A percentile compares a stretch with the other conserved stretches of the same genome.
phyloP scores from a whole-genome alignment of 2,329 filamentous ascomycete species.

The Myriosclerotinia duriaeana region DNA sequence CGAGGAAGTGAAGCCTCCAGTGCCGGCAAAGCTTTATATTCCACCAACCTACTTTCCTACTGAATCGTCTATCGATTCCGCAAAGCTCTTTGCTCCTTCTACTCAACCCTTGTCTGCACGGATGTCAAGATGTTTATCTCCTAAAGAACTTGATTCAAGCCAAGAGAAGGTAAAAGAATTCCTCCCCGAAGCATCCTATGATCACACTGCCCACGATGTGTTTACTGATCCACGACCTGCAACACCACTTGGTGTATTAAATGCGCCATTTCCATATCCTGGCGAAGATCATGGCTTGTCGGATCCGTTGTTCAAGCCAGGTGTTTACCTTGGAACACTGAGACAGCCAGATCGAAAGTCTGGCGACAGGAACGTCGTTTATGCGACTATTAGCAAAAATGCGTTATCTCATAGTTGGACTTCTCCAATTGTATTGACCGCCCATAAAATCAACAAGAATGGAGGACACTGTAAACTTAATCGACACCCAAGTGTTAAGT shows the following conservation, averaged over 20 bases:
- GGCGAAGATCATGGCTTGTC: constrained; percentile 8
- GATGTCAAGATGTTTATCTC: neutral
- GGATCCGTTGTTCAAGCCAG: constrained; percentile 8
- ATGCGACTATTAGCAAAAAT: constrained; percentile 1
- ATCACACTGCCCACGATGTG: constrained; percentile 1
- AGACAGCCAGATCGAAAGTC: neutral
- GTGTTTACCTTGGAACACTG: constrained; percentile 14
- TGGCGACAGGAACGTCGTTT: constrained; percentile 7
- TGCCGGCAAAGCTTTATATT: neutral
- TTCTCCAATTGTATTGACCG: constrained; percentile 9
- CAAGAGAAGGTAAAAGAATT: neutral
- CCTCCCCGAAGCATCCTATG: neutral
- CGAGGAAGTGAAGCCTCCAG: neutral
- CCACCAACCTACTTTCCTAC: constrained; percentile 13
- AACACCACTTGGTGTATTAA: constrained; percentile 13
- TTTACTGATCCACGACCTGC: constrained; percentile 1
- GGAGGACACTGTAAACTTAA: constrained; percentile 14
- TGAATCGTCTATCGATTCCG: neutral
- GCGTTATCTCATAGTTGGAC: neutral
- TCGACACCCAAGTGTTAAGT: neutral
- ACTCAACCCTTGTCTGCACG: constrained; percentile 1
- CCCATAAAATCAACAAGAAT: constrained; percentile 17
- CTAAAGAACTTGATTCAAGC: neutral
- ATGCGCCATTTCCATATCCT: constrained; percentile 1
- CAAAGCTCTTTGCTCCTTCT: constrained; percentile 13